Evolutionary conservation across 768 basidiomycete species (phyloP).

Genomic region (Amanita inopinata): DNA sequence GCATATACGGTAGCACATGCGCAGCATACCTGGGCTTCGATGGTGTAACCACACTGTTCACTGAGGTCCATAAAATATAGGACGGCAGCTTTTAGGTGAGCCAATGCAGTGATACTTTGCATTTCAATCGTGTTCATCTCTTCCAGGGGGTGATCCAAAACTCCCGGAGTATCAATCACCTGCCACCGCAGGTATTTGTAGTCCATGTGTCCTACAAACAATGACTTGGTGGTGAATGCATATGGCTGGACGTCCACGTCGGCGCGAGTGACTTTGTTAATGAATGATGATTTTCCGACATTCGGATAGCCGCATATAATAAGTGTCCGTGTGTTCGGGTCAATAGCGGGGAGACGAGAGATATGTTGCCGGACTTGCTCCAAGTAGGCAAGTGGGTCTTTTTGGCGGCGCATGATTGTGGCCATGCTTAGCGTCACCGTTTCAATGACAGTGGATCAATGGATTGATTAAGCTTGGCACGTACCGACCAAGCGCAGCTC

Average conservation of each 20-base stretch:
- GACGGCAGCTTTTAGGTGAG: constrained; percentile 88
- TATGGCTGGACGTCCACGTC: constrained; percentile 99
- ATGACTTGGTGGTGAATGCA: constrained; percentile 97
- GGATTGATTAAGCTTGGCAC: constrained; percentile 20
- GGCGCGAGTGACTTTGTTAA: constrained; percentile 98
- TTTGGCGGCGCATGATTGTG: constrained; percentile 96
- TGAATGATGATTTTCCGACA: constrained; percentile 98
- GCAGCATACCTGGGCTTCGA: constrained; percentile 81
- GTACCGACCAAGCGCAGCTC: constrained; percentile 91
- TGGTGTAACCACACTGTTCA: constrained; percentile 95
- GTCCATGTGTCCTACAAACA: constrained; percentile 97
- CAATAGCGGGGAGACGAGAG: constrained; percentile 94
- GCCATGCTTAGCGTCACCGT: constrained; percentile 64
- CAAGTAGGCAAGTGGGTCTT: constrained; percentile 95
- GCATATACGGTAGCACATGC: not conserved
- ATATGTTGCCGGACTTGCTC: constrained; percentile 99
- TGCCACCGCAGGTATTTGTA: constrained; percentile 99
- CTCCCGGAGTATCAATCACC: constrained; percentile 98
- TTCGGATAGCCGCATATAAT: constrained; percentile 99
- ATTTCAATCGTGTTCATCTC: constrained; percentile 99
- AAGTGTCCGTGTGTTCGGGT: constrained; percentile 95
- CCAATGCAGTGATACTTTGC: constrained; percentile 98
- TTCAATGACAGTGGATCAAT: not conserved
- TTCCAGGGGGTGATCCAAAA: constrained; percentile 95
- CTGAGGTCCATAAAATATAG: constrained; percentile 99